Conservation (phyloP, 495 filamentous ascomycete species). For the Lasiosphaeris hirsuta region DNA sequence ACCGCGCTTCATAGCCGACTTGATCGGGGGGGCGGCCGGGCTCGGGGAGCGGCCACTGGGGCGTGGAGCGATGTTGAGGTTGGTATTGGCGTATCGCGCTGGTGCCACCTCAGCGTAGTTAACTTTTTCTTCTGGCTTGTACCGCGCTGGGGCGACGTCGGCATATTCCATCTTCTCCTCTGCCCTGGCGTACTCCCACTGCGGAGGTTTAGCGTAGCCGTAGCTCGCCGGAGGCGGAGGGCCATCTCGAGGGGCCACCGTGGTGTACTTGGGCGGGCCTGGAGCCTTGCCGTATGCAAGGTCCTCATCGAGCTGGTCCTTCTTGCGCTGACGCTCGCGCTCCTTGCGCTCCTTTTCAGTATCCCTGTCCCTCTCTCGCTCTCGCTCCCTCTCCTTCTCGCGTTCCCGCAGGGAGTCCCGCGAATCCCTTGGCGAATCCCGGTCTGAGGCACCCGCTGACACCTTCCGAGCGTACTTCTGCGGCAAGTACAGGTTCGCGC, state of each 20-base stretch:
- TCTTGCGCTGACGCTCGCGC: slow-evolving; percentile 28
- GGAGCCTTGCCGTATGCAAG: slow-evolving; percentile 44
- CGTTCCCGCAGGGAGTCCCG: slow-evolving; percentile 33
- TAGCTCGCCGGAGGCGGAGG: slow-evolving; percentile 28
- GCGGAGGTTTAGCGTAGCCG: slow-evolving; percentile 47
- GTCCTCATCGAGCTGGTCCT: slow-evolving; percentile 42
- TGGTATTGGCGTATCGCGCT: slow-evolving; percentile 37
- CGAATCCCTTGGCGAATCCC: slow-evolving; percentile 20
- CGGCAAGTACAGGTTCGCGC: slow-evolving; percentile 19
- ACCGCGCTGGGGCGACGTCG: too few species aligned
- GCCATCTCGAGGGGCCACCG: slow-evolving; percentile 18
- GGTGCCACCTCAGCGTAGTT: slow-evolving; percentile 26
- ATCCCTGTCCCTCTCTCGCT: slow-evolving; percentile 32
- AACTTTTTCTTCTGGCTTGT: too few species aligned
- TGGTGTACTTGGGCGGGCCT: slow-evolving; percentile 22
- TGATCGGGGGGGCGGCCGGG: slow-evolving; percentile 24
- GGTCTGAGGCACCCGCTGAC: slow-evolving; percentile 14
- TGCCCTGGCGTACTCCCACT: slow-evolving; percentile 49
- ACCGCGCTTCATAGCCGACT: slow-evolving; percentile 40
- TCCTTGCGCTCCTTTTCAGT: slow-evolving; percentile 23
- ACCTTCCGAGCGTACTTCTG: slow-evolving; percentile 26
- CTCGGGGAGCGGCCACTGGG: slow-evolving; percentile 27
- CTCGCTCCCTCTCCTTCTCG: slow-evolving; percentile 19
- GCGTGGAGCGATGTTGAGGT: slow-evolving; percentile 18
- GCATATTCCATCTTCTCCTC: slow-evolving; percentile 18